Conservation (phyloP, 257 asterid genomes). For the Dorcoceras hygrometricum region DNA sequence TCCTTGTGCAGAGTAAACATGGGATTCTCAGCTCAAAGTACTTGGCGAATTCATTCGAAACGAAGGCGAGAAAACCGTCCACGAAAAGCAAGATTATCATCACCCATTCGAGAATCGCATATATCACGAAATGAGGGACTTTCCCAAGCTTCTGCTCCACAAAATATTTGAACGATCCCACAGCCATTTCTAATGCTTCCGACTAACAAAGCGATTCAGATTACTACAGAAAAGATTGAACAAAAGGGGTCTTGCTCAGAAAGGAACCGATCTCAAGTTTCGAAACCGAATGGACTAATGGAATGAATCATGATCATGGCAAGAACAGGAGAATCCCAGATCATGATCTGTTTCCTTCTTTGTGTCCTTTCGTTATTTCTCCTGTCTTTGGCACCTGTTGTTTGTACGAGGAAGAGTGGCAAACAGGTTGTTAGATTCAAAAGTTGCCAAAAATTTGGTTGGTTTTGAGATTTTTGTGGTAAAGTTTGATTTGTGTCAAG, state of each 20-base stretch:
- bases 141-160: constrained; percentile 61
- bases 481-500: constrained; percentile 23
- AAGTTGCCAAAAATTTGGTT: constrained; percentile 34
- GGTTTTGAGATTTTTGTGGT: constrained; percentile 25
- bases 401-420: constrained; percentile 29
- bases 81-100: constrained; percentile 61
- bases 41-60: constrained; percentile 62
- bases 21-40: constrained; percentile 64
- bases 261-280: constrained; percentile 30
- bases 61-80: constrained; percentile 65
- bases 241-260: constrained; percentile 19
- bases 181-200: constrained; percentile 21
- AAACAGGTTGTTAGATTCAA: constrained; percentile 18
- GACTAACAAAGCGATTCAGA: background rate
- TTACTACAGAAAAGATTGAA: background rate
- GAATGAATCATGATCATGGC: constrained; percentile 59
- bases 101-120: constrained; percentile 64
- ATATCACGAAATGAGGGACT: constrained; percentile 54
- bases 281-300: constrained; percentile 21
- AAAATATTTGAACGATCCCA: constrained; percentile 31
- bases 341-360: constrained; percentile 48
- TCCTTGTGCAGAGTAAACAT: constrained; percentile 76
- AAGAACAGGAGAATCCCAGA: constrained; percentile 40
- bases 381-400: constrained; percentile 14
- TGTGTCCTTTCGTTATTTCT: constrained; percentile 23